These are phyloP conservation scores for Ensete glaucum DNA, from an alignment of 176 grass and related monocot species.

Conservation along the genomic window DNA sequence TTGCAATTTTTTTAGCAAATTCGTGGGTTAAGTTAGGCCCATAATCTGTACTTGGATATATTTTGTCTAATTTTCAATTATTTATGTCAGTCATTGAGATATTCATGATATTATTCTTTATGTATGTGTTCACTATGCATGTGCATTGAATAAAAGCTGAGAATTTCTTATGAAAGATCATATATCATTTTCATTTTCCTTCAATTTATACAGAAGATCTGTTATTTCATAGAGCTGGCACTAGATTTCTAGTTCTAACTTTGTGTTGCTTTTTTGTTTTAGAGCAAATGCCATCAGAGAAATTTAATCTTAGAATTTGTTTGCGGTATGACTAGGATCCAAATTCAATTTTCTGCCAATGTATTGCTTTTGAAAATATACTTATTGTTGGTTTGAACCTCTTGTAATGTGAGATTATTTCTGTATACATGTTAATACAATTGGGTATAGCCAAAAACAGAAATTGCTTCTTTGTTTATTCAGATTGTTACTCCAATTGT, in stretches of 20 bases:
- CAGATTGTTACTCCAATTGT: not conserved
- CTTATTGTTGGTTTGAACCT: not conserved
- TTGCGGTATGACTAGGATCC: no score
- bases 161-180: no score
- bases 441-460: not conserved
- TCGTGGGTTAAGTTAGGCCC: slow-evolving; percentile 21
- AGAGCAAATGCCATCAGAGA: no score
- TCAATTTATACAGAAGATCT: no score
- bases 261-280: no score
- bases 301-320: no score
- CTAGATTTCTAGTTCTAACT: no score
- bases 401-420: not conserved
- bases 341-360: no score
- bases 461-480: not conserved
- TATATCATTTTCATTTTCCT: no score
- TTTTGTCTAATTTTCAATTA: not conserved
- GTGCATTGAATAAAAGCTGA: not conserved
- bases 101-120: not conserved
- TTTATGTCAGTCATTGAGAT: not conserved
- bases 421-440: not conserved
- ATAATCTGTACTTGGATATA: not conserved
- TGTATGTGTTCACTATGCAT: not conserved
- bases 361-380: not conserved
- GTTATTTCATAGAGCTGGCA: no score
- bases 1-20: slow-evolving; percentile 84